A percentile compares a stretch with the other conserved stretches of the same genome.
These are phyloP conservation scores for Henckelia pumila DNA, from an alignment of 257 asterid species.

Conservation along the genomic window DNA sequence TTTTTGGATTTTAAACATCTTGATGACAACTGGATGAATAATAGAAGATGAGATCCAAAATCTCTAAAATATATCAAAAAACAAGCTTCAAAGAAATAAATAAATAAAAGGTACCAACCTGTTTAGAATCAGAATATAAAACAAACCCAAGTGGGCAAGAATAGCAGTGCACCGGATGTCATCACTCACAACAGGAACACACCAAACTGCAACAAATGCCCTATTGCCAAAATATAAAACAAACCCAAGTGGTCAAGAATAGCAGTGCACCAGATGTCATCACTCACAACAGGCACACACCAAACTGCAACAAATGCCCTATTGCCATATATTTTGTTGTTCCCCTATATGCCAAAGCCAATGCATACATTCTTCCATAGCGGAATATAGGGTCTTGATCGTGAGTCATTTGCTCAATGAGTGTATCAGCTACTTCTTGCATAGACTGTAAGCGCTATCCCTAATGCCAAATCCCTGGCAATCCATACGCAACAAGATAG, in stretches of 20 bases:
- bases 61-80: not conserved
- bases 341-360: slow-evolving; percentile 97
- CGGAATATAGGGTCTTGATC: slow-evolving; percentile 98
- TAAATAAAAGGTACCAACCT: slow-evolving; percentile 47
- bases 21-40: not conserved
- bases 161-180: slow-evolving; percentile 97
- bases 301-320: slow-evolving; percentile 91
- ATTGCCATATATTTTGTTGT: slow-evolving; percentile 94
- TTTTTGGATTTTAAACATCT: not conserved
- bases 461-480: slow-evolving; percentile 87
- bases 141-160: slow-evolving; percentile 95
- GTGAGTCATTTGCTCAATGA: slow-evolving; percentile 93
- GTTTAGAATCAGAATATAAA: slow-evolving; percentile 85
- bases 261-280: slow-evolving; percentile 95
- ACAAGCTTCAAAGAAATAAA: slow-evolving; percentile 10
- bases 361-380: slow-evolving; percentile 97
- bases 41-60: slow-evolving; percentile 2
- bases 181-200: slow-evolving; percentile 94
- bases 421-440: slow-evolving; percentile 96
- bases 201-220: slow-evolving; percentile 91
- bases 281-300: slow-evolving; percentile 96
- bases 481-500: slow-evolving; percentile 12
- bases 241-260: slow-evolving; percentile 96
- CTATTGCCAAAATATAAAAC: slow-evolving; percentile 92
- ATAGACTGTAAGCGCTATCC: slow-evolving; percentile 94